A percentile compares a stretch with the other conserved stretches of the same genome.
These are phyloP conservation scores for Penstemon davidsonii DNA, from an alignment of 257 asterid species.

Conservation along the genomic window DNA sequence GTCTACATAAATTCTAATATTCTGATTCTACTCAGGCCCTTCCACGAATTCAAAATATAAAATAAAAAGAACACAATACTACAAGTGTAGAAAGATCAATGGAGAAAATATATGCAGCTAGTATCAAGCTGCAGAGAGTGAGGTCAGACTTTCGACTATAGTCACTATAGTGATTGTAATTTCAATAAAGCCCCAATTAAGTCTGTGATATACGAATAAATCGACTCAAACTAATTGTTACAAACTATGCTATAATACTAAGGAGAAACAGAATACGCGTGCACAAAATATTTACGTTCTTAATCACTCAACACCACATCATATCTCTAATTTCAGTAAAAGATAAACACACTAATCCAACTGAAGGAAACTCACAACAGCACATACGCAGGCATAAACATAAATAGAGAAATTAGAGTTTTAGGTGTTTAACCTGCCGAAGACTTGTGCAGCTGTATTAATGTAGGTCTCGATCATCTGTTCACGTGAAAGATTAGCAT, in stretches of 20 bases:
- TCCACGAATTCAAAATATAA: not conserved
- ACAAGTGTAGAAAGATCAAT: not conserved
- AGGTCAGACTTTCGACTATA: no score
- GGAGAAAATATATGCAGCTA: not conserved
- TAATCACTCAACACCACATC: not conserved
- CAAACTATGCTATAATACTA: no score
- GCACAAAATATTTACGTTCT: not conserved
- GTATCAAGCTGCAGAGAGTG: no score
- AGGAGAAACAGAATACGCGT: not conserved
- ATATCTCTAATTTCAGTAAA: not conserved
- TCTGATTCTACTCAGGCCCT: not conserved
- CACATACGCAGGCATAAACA: not conserved
- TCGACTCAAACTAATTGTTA: constrained; percentile 11
- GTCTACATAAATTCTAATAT: not conserved
- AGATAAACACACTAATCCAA: no score
- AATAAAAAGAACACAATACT: not conserved
- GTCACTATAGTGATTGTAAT: not conserved
- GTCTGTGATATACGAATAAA: not conserved
- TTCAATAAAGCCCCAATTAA: not conserved
- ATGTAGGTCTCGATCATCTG: constrained; percentile 74
- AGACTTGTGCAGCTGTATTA: constrained; percentile 73
- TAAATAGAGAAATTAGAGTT: not conserved
- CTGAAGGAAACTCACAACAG: not conserved
- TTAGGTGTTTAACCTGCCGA: constrained; percentile 62
- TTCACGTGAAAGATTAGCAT: constrained; percentile 47